These are phyloP conservation scores for Corynascus novoguineensis DNA, from an alignment of 495 filamentous ascomycete genomes.

Conservation along the genomic window DNA sequence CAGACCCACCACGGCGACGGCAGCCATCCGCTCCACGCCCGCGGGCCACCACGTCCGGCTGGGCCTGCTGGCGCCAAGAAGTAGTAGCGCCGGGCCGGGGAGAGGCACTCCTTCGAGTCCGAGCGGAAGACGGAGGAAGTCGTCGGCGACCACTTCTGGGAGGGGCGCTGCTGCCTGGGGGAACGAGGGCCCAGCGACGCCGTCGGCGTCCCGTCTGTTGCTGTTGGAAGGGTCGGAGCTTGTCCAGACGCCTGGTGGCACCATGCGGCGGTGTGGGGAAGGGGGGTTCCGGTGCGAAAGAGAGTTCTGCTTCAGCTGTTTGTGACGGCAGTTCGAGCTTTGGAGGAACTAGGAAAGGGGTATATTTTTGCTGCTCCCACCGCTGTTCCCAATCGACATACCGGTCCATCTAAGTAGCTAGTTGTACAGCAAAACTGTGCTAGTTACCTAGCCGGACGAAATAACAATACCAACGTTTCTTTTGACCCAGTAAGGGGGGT, in stretches of 20 bases:
- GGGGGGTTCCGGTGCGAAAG: conserved; percentile 42
- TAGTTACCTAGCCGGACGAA: too few relatives aligned
- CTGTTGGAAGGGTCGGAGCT: conserved; percentile 6
- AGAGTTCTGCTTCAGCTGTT: conserved; percentile 48
- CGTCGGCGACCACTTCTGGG: neutral
- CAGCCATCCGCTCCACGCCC: conserved; percentile 6
- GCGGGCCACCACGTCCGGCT: conserved; percentile 6
- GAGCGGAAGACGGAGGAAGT: conserved; percentile 2
- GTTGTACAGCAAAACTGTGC: too few relatives aligned
- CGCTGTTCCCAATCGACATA: too few relatives aligned
- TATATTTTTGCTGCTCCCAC: too few relatives aligned
- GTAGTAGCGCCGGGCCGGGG: neutral
- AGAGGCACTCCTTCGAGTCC: neutral
- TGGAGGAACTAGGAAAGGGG: too few relatives aligned
- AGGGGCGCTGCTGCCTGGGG: neutral
- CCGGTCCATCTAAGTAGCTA: too few relatives aligned
- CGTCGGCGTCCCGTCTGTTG: neutral
- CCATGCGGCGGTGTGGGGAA: conserved; percentile 42
- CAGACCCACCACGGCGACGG: neutral
- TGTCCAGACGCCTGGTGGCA: conserved; percentile 40
- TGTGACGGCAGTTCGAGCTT: too few relatives aligned
- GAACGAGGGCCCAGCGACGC: neutral
- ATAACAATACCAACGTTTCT: too few relatives aligned
- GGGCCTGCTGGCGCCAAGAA: neutral
- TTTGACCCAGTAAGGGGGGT: too few relatives aligned